Conservation (phyloP, 2,329 filamentous ascomycete genomes). For the Xylaria sp. region DNA sequence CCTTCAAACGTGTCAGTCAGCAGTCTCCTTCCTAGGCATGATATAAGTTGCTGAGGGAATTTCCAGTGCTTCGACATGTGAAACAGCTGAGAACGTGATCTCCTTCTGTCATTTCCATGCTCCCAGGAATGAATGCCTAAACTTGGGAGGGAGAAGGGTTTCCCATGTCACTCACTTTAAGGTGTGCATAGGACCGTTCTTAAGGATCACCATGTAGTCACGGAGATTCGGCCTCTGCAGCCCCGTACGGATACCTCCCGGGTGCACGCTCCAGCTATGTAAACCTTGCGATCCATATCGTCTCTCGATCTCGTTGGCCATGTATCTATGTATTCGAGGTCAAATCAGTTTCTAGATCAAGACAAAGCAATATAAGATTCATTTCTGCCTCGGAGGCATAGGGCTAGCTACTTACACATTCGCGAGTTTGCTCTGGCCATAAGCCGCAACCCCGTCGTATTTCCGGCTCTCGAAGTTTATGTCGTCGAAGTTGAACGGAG, state of each 20-base stretch:
- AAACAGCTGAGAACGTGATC: neutral
- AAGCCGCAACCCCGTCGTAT: constrained; percentile 49
- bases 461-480: constrained; percentile 53
- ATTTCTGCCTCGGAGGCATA: neutral
- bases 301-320: constrained; percentile 60
- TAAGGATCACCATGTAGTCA: constrained; percentile 9
- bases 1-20: constrained; percentile 42
- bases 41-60: neutral
- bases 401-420: constrained; percentile 49
- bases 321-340: constrained; percentile 43
- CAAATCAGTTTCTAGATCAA: neutral
- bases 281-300: constrained; percentile 54
- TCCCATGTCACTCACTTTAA: constrained; percentile 20
- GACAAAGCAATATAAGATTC: neutral
- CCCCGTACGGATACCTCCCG: constrained; percentile 49
- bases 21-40: neutral
- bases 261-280: constrained; percentile 56
- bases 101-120: neutral
- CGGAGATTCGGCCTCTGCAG: constrained; percentile 27
- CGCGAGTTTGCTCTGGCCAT: constrained; percentile 58
- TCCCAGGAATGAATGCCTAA: neutral
- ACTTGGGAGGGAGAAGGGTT: neutral
- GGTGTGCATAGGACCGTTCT: constrained; percentile 19
- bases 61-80: neutral
- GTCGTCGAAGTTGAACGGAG: constrained; percentile 52